Evolutionary conservation across 108 stramenopile genomes (phyloP).

Genomic region (Nitzschia sp.): DNA sequence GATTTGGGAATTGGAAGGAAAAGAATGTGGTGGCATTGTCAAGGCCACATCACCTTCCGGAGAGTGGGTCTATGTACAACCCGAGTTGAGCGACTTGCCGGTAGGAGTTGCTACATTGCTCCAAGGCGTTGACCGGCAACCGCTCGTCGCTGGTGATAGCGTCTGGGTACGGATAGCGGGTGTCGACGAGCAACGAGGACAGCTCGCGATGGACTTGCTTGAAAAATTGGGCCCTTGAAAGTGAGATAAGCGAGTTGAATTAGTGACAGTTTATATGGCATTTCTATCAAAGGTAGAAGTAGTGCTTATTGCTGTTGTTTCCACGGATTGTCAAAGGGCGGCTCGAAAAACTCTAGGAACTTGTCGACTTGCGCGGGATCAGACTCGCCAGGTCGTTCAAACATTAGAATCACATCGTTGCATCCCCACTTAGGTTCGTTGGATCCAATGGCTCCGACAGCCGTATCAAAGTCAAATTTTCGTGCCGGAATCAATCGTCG

Average conservation of each 20-base stretch:
- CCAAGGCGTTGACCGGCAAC: slow-evolving; percentile 1
- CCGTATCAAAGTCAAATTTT: slow-evolving; percentile 79
- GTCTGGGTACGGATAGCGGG: slow-evolving; percentile 74
- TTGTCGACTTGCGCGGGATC: slow-evolving; percentile 50
- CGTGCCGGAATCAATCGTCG: slow-evolving; percentile 69
- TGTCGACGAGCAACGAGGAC: slow-evolving; percentile 77
- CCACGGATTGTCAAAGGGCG: slow-evolving; percentile 72
- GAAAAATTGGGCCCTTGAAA: not conserved
- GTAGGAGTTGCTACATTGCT: slow-evolving; percentile 62
- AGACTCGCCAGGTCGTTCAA: slow-evolving; percentile 80
- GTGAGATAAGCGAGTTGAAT: not conserved
- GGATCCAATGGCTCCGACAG: slow-evolving; percentile 73
- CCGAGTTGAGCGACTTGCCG: slow-evolving; percentile 56
- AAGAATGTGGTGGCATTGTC: slow-evolving; percentile 66
- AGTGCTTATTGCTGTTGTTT: slow-evolving; percentile 31
- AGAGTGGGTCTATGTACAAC: slow-evolving; percentile 83
- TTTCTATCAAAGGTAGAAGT: not conserved
- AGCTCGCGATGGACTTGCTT: slow-evolving; percentile 68
- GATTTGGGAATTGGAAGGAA: slow-evolving; percentile 50
- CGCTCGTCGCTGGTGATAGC: slow-evolving; percentile 54
- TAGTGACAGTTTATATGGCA: not conserved
- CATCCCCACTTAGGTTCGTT: slow-evolving; percentile 86
- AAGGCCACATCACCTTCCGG: slow-evolving; percentile 79
- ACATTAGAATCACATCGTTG: slow-evolving; percentile 74
- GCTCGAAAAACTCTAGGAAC: slow-evolving; percentile 84